A percentile compares a stretch with the other conserved stretches of the same genome.
Evolutionary conservation across 441 rosid species (phyloP).

Genomic region (Euphorbia schlechtendalii): DNA sequence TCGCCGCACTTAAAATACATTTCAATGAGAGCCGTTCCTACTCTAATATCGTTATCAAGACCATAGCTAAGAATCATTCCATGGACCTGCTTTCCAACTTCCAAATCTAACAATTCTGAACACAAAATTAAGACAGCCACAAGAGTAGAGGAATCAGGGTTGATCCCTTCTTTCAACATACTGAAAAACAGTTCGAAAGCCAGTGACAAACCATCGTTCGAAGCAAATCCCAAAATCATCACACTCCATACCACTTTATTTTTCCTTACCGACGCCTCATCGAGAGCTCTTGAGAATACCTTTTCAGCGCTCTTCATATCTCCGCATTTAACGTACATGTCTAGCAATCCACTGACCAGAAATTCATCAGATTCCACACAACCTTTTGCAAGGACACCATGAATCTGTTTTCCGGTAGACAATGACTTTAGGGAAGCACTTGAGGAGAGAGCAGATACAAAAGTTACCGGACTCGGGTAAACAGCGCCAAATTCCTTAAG

Average conservation of each 20-base stretch:
- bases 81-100: conserved; percentile 31
- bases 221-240: conserved; percentile 35
- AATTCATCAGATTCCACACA: conserved; percentile 25
- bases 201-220: conserved; percentile 23
- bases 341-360: conserved; percentile 31
- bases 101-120: conserved; percentile 21
- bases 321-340: conserved; percentile 41
- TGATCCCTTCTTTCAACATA: conserved; percentile 33
- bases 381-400: conserved; percentile 29
- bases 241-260: conserved; percentile 39
- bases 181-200: conserved; percentile 27
- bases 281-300: conserved; percentile 22
- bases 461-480: conserved; percentile 28
- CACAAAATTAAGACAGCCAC: conserved; percentile 31
- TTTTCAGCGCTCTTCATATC: conserved; percentile 28
- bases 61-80: conserved; percentile 25
- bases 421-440: conserved; percentile 27
- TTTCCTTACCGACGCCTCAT: conserved; percentile 14
- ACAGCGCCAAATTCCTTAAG: conserved; percentile 17
- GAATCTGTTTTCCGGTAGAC: conserved; percentile 34
- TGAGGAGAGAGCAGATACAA: conserved; percentile 33
- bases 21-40: conserved; percentile 33
- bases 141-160: conserved; percentile 33
- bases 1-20: conserved; percentile 39
- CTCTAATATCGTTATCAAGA: conserved; percentile 28